Base-by-base conservation (phyloP, 768 basidiomycete species). In the Phaffia tasmanica region DNA sequence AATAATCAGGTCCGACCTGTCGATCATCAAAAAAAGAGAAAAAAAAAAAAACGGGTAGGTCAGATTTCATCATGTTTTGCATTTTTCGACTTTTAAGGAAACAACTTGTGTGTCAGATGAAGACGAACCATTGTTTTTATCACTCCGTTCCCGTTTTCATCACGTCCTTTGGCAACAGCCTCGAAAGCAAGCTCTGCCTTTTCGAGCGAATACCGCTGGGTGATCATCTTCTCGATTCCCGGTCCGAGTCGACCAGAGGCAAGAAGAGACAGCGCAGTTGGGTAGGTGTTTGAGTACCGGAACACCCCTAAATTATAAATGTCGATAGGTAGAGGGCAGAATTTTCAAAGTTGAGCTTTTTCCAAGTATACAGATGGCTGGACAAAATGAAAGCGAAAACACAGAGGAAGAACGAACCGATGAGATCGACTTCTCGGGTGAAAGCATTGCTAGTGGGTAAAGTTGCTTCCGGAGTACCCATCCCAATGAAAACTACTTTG, bases 401-500 rank as follows among this genome's bases (percentile, higher is more conserved):
- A 19, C 27, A 32, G 11, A 25, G 55, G 23, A 23, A 49, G 30
- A 21, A 16, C 58, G 42, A n/a, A 70, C 92, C 93, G 69, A 85
- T 83, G 72, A 97, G 84, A 76, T 97, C 91, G 68, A 97, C 89
- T 77, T 95, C 93, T 61, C 93, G 85, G 35, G 53, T 57, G 65
- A 85, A 76, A 19, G 89, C 86, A 50, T 91, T 88, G 32, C 82
- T 81, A 53, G 86, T 81, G n/a, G 94, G 94, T 63, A 95, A 80
- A 70, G 82, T 80, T 65, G 86, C 83, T 72, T 85, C 86, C 67
- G 86, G 83, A 19, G 89, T 84, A 71, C 94, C 94, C 94, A 98
- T 98, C 25, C 94, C 94, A 70, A 98, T 84, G 72, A 91, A 87
- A 81, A 90, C 85, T 64, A 95, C 89, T 74, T 87, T 89, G 59